Evolutionary conservation across 2,329 filamentous ascomycete species (phyloP), one percentile per base, ranked within the genome.

Genomic region (Monilinia aucupariae): DNA sequence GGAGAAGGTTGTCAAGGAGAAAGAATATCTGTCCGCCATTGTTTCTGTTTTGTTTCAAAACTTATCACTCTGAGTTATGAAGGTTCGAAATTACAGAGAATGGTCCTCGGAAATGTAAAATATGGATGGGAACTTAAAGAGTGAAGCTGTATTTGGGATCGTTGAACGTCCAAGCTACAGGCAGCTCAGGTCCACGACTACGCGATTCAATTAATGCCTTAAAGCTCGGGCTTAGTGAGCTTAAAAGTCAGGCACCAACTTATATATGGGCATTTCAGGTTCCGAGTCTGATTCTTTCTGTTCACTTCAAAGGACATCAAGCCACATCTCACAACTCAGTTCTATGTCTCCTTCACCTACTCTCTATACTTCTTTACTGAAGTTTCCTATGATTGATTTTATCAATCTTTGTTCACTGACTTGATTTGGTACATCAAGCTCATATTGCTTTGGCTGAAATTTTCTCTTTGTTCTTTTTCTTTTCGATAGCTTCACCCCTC

Each of bases 1-100:
- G 75, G 94, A 97, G 88, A 99, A 99, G 69, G 94, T 99, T 68
- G 94, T 99, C 76, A 99, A 85, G 65, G 94, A 99, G 87, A 99
- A 99, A 62, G 93, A 97, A 80, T 99, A 99, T 82, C 94, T 85
- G 80, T 99, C 94, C 75, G 94, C 93, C 93, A 99, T 99, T 76
- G 69, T 81, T 72, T 64, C 66, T 66, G 60, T 61, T 45, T 68
- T 68, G 63, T 61, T 43, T 61, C 41, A n/a, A 54, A 62, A 56
- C 54, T 64, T 55, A 51, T 43, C 51, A 45, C 20, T 49, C n/a
- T 22, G 25, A 27, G 53, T 47, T 53, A 25, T 62, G 37, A 41
- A 61, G 55, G 48, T 39, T 22, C 20, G 32, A 53, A 45, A 55
- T 50, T 34, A 37, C 43, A 30, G 43, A 63, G 34, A 55, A 54